Evolutionary conservation across 2,329 filamentous ascomycete species (phyloP).

Genomic region (Aspergillus fijiensis): DNA sequence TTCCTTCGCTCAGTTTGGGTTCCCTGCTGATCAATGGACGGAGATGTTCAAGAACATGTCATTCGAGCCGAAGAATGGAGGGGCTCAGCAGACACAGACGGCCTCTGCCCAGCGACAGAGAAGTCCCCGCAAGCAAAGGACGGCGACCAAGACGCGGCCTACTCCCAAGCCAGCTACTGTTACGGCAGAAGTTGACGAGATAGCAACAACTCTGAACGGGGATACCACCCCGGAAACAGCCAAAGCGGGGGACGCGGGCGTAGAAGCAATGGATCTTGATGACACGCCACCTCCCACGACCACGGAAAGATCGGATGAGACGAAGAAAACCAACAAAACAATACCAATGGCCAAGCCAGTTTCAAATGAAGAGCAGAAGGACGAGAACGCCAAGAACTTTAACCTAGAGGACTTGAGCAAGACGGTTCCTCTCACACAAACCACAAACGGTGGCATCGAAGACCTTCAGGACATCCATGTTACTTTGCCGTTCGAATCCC

Average conservation of each 20-base stretch:
- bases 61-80: conserved; percentile 32
- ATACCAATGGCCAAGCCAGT: conserved; percentile 5
- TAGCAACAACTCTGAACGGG: conserved; percentile 30
- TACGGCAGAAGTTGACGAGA: conserved; percentile 42
- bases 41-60: conserved; percentile 36
- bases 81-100: conserved; percentile 18
- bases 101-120: conserved; percentile 28
- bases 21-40: conserved; percentile 41
- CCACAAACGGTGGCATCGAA: conserved; percentile 50
- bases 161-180: conserved; percentile 37
- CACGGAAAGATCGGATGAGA: conserved; percentile 2
- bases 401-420: conserved; percentile 53
- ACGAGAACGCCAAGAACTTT: conserved; percentile 27
- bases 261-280: conserved; percentile 50
- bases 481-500: conserved; percentile 60
- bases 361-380: conserved; percentile 13
- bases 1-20: conserved; percentile 36
- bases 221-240: conserved; percentile 20
- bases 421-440: conserved; percentile 50
- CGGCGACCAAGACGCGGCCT: conserved; percentile 29
- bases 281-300: conserved; percentile 31
- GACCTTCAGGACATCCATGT: conserved; percentile 55
- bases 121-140: conserved; percentile 37
- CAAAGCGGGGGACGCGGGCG: conserved; percentile 20
- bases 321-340: conserved; percentile 9